Evolutionary conservation across 495 filamentous ascomycete species (phyloP), one percentile per base, ranked within the genome.

Genomic region (Pseudomonodictys pantanalensis): DNA sequence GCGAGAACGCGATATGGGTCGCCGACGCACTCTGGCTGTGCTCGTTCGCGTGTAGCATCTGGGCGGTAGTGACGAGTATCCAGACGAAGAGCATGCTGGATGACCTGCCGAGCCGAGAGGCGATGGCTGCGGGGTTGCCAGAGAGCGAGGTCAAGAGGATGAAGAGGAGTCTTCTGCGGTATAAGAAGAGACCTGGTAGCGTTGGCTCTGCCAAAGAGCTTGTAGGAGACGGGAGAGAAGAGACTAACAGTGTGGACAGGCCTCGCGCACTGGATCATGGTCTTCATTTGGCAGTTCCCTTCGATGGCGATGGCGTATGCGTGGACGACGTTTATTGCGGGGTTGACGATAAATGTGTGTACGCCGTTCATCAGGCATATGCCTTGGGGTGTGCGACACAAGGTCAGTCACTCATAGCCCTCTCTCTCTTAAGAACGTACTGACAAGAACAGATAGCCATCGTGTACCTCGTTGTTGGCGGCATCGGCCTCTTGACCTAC

Each of bases 271-370:
- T 66, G 58, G 26, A 35, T 54, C 25, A 61, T 66, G 62, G 5
- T 66, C 3, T 66, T 66, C 39, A 35, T 66, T 20, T 66, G 62
- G 62, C 62, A 61, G 25, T 66, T 66, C 42, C 53, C 62, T 0
- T 50, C 30, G 10, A 66, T 66, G 62, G 50, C 47, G 15, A 61
- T 61, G 58, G 57, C 52, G 23, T 66, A 66, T 41, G 56, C 57
- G 2, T 66, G 62, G 62, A 52, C 50, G 20, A 57, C 62, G 0
- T 66, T 66, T 39, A 25, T 66, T 15, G 35, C 29, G 22, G 62
- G 62, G 15, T 39, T 66, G 20, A 66, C 62, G 12, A 46, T 66
- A 23, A 56, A 66, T 33, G 41, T 66, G 12, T 61, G 57, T 30
- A 61, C 52, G 22, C 57, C 62, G 6, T 61, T 61, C 42, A 55